Evolutionary conservation across 2,329 filamentous ascomycete genomes (phyloP).

Genomic region (Scedosporium dehoogii): DNA sequence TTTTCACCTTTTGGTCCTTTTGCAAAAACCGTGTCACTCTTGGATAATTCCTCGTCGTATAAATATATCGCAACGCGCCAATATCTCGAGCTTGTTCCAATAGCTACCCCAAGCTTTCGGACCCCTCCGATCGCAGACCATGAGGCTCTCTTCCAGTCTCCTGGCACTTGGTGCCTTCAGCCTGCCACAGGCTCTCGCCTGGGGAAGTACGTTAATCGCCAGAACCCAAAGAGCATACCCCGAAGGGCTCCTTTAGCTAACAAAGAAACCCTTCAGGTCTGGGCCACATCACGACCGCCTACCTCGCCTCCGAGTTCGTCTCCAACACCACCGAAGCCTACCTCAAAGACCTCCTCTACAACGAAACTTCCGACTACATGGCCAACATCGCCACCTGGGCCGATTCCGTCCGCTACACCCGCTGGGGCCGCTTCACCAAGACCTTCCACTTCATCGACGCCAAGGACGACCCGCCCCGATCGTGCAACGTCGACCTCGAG

Average conservation of each 20-base stretch:
- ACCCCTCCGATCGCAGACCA: conserved; percentile 10
- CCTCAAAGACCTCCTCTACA: conserved; percentile 47
- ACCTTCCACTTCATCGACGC: conserved; percentile 63
- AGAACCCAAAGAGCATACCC: conserved; percentile 8
- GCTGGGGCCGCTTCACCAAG: conserved; percentile 50
- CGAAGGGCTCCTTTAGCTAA: background rate
- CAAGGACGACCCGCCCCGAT: conserved; percentile 48
- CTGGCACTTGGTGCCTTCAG: conserved; percentile 17
- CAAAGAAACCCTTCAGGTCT: conserved; percentile 27
- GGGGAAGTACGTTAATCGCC: conserved; percentile 27
- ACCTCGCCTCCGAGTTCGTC: conserved; percentile 52
- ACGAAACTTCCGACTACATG: conserved; percentile 46
- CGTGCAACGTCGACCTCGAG: conserved; percentile 46
- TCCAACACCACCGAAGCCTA: conserved; percentile 42
- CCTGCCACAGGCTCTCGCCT: conserved; percentile 26
- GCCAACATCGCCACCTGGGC: conserved; percentile 58
- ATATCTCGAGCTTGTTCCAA: background rate
- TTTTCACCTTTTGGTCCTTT: background rate
- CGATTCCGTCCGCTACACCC: conserved; percentile 55
- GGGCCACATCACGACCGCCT: conserved; percentile 57
- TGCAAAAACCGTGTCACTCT: background rate
- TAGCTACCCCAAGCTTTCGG: background rate
- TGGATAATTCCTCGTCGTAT: background rate
- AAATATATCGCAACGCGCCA: background rate
- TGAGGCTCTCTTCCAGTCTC: conserved; percentile 22